Evolutionary conservation across 108 stramenopile species (phyloP), one percentile per base, ranked within the genome.

Genomic region (Cyclotella choctawhatcheeana): DNA sequence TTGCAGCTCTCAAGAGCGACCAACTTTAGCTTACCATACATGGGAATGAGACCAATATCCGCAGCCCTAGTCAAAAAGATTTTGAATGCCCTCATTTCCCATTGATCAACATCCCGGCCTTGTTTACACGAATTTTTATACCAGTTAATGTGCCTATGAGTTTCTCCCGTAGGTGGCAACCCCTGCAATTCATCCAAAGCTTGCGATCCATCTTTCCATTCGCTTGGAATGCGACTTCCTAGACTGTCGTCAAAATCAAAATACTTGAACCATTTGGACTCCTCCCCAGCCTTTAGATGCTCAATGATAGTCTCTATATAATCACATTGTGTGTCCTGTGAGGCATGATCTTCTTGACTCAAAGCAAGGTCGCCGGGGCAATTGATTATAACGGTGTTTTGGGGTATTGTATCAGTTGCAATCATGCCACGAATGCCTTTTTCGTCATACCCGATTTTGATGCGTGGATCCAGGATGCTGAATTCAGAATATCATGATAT

Each of bases 221-320:
- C 53, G n/a, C 60, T 44, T 18, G 80, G 80, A 3, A 70, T 51
- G 18, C 73, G 67, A 20, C 58, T 72, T 8, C 67, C 67, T 13
- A 48, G 16, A 14, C 60, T 73, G 44, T 74, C 80, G 54, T 74
- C 80, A 66, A 74, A 81, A 0, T 64, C 45, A 52, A 81, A 81
- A 44, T 81, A 81, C 18, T 26, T 50, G 17, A 66, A 43, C 80
- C 80, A 81, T 34, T 66, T 66, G 30, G 73, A 74, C 44, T 69
- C 32, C 27, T 70, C 50, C 3, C 80, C 80, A 24, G 47, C 24
- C 21, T 63, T 37, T 45, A 81, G 47, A 26, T 81, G 67, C 0
- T 81, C 12, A 8, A 27, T 27, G 1, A 81, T 44, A 18, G 27
- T 44, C 40, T 68, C 62, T 16, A 81, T 66, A 0, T 32, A 7